These are phyloP conservation scores for Amphichorda felina DNA, from an alignment of 2,329 filamentous ascomycete genomes.

Conservation along the genomic window DNA sequence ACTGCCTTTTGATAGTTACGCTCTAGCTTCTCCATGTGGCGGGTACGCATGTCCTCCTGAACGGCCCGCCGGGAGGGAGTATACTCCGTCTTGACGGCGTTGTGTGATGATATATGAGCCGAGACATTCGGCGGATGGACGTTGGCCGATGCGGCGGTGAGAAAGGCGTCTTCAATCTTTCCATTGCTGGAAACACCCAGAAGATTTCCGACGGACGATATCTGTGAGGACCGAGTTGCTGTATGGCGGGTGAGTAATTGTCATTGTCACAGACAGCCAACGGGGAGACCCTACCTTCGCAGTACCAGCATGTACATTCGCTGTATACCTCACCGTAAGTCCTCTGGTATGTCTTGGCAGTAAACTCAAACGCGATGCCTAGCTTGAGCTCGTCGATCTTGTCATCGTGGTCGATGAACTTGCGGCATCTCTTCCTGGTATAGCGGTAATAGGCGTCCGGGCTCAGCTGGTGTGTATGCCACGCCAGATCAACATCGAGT, in stretches of 20 bases:
- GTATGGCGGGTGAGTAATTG: neutral
- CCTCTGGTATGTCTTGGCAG: constrained; percentile 14
- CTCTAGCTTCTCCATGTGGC: neutral
- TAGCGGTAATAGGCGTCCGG: constrained; percentile 13
- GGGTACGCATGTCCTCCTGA: neutral
- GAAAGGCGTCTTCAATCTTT: neutral
- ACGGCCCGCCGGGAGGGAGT: too few relatives aligned
- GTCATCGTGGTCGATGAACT: constrained; percentile 27
- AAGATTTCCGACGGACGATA: too few relatives aligned
- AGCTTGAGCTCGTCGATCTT: constrained; percentile 16
- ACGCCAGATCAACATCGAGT: constrained; percentile 27
- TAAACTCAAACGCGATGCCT: constrained; percentile 13
- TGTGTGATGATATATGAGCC: neutral
- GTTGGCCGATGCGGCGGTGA: neutral
- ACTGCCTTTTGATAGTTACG: neutral
- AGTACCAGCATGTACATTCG: constrained; percentile 23
- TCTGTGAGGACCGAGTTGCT: too few relatives aligned
- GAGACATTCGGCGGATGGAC: neutral
- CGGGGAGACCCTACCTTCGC: constrained; percentile 9
- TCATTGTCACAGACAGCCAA: neutral
- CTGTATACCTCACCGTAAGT: constrained; percentile 22
- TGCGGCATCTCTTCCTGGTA: constrained; percentile 6
- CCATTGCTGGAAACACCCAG: too few relatives aligned
- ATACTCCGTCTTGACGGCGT: too few relatives aligned
- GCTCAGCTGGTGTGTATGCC: constrained; percentile 29